These are phyloP conservation scores for Colletotrichum phormii DNA, from an alignment of 2,329 filamentous ascomycete genomes.

Conservation along the genomic window DNA sequence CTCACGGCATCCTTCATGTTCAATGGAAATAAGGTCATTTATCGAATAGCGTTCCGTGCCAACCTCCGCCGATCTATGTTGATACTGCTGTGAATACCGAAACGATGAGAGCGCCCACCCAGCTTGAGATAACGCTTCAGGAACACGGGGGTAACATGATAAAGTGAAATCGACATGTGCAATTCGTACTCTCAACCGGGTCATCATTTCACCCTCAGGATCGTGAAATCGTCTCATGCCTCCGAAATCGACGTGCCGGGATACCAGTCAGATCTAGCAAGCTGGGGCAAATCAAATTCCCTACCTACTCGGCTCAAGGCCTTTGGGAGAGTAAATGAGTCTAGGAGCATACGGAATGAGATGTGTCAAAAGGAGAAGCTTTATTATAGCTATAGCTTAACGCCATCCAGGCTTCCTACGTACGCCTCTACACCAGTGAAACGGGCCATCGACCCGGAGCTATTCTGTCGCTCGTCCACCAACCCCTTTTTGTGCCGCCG, in stretches of 20 bases:
- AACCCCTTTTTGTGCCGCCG: not conserved
- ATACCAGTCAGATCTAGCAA: not conserved
- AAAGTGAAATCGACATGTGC: too few relatives aligned
- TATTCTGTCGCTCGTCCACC: not conserved
- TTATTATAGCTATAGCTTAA: slow-evolving; percentile 19
- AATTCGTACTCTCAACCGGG: not conserved
- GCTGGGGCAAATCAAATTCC: not conserved
- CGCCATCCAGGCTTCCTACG: slow-evolving; percentile 13
- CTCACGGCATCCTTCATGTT: too few relatives aligned
- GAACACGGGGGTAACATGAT: too few relatives aligned
- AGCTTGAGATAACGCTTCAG: not conserved
- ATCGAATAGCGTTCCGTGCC: too few relatives aligned
- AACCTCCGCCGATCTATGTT: too few relatives aligned
- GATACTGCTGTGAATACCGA: too few relatives aligned
- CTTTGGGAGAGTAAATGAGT: not conserved
- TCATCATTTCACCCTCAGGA: too few relatives aligned
- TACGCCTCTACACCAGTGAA: not conserved
- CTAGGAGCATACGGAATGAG: not conserved
- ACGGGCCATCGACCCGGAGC: not conserved
- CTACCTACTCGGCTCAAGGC: not conserved
- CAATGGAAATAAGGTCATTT: too few relatives aligned
- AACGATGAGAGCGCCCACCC: not conserved
- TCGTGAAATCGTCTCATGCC: too few relatives aligned
- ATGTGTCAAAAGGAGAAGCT: slow-evolving; percentile 8
- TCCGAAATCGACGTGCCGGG: not conserved